Conservation (phyloP, 352 stramenopile species). For the Globisporangium okanoganense region DNA sequence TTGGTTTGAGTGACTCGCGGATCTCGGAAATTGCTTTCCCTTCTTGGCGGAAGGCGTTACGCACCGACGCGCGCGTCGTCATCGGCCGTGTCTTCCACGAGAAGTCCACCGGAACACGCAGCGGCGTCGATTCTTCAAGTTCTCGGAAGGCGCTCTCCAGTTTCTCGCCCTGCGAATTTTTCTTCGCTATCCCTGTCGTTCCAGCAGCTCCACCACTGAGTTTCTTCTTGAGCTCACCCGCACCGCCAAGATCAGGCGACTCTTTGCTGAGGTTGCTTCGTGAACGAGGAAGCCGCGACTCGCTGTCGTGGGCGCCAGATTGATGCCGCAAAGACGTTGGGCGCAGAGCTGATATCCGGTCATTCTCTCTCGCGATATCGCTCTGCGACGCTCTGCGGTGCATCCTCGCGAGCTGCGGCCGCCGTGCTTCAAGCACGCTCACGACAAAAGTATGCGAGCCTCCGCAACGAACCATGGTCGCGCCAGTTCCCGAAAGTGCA, state of each 20-base stretch:
- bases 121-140: not conserved
- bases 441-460: conserved; percentile 63
- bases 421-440: conserved; percentile 52
- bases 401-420: conserved; percentile 36
- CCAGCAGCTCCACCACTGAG: not conserved
- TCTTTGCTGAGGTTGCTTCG: not conserved
- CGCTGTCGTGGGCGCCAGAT: not conserved
- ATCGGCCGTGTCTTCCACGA: conserved; percentile 49
- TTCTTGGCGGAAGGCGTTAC: conserved; percentile 48
- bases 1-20: conserved; percentile 19
- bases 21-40: conserved; percentile 27
- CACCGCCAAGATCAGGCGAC: not conserved
- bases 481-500: conserved; percentile 49
- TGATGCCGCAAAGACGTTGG: not conserved
- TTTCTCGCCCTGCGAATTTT: not conserved
- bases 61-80: conserved; percentile 43
- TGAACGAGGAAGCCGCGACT: not conserved
- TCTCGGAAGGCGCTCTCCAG: not conserved
- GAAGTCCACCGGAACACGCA: conserved; percentile 11
- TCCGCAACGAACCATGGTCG: conserved; percentile 51
- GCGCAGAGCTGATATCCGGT: conserved; percentile 16
- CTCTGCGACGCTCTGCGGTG: conserved; percentile 31
- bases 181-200: not conserved
- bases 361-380: conserved; percentile 27
- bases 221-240: conserved; percentile 2